Base-by-base conservation (phyloP, 2,329 filamentous ascomycete species). In the Delphinella strobiligena region DNA sequence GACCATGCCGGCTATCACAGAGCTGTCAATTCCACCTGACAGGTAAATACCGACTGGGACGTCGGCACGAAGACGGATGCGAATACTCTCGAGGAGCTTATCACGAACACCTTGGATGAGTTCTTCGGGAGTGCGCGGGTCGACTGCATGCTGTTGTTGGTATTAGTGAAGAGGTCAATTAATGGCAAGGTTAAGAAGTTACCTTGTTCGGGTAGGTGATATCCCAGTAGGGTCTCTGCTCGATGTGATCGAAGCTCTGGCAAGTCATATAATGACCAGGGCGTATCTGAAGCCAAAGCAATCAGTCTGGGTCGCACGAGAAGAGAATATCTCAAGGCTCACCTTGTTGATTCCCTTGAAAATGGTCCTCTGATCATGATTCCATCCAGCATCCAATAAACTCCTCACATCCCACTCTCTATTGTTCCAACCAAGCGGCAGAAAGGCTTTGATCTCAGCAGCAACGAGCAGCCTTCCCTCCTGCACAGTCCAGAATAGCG, bases 21-120 rank as follows among this genome's bases (percentile, higher is more conserved):
- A 75, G 0, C 70, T 74, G 49, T 77, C 73, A 36, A 78, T 65
- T 1, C 74, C 74, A 4, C 74, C 73, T 16, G 63, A 69, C 0
- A 77, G 56, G 41, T 72, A 76, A 37, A 78, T 58, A 2, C 70
- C 74, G 3, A 77, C 60, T 0, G 71, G 70, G 0, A 76, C 74
- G 49, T 78, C 74, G 1, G 73, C 72, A 12, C 66, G 61, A 8
- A 77, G 56, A 4, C 73, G 66, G 14, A 73, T 46, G n/a, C 62
- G 62, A 9, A 76, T 58, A 0, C 72, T 61, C 22, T 76, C 69
- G 1, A 74, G 49, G 10, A 77, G 48, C 2, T 60, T 60, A 33
- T 69, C 54, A 4, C 71, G 60, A 1, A 76, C 68, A 2, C 62
- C 66, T 15, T 56, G 41, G 2, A 74, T 59, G 55, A 74, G 68